A percentile compares a stretch with the other conserved stretches of the same genome.
phyloP scores from a whole-genome alignment of 2,329 filamentous ascomycete genomes.

The Fusarium kyushuense region DNA sequence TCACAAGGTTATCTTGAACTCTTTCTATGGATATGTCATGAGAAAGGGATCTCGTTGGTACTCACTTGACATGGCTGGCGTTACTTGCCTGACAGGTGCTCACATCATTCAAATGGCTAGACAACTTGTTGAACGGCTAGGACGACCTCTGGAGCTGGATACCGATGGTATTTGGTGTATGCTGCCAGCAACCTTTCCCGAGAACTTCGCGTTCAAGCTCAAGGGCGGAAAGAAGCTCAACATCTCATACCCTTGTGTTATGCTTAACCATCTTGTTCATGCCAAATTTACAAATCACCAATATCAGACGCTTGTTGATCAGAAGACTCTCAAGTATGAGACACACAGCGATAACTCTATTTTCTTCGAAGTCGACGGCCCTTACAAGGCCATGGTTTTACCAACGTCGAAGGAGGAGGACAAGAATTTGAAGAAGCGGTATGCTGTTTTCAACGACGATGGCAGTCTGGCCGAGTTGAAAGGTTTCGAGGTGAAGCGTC shows the following conservation, averaged over 20 bases:
- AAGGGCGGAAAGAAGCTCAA: slow-evolving; percentile 95
- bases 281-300: slow-evolving; percentile 96
- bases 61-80: slow-evolving; percentile 98
- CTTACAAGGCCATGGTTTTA: slow-evolving; percentile 96
- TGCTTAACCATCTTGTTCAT: slow-evolving; percentile 98
- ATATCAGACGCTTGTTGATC: slow-evolving; percentile 89
- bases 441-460: slow-evolving; percentile 98
- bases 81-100: slow-evolving; percentile 95
- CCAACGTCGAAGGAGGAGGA: slow-evolving; percentile 99
- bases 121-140: slow-evolving; percentile 91
- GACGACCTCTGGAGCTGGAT: slow-evolving; percentile 91
- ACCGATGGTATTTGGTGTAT: slow-evolving; percentile 99
- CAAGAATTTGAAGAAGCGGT: slow-evolving; percentile 99
- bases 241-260: slow-evolving; percentile 98
- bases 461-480: slow-evolving; percentile 95
- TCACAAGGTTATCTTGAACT: slow-evolving; percentile 99
- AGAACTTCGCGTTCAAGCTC: slow-evolving; percentile 94
- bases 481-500: slow-evolving; percentile 95
- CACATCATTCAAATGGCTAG: slow-evolving; percentile 97
- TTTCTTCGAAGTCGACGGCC: slow-evolving; percentile 98
- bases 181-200: slow-evolving; percentile 93
- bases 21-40: slow-evolving; percentile 99
- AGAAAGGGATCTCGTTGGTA: slow-evolving; percentile 99
- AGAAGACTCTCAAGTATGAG: slow-evolving; percentile 86
- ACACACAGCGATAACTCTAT: slow-evolving; percentile 99